These are phyloP conservation scores for Lentinula sp. DNA, from an alignment of 768 basidiomycete species.

Conservation along the genomic window DNA sequence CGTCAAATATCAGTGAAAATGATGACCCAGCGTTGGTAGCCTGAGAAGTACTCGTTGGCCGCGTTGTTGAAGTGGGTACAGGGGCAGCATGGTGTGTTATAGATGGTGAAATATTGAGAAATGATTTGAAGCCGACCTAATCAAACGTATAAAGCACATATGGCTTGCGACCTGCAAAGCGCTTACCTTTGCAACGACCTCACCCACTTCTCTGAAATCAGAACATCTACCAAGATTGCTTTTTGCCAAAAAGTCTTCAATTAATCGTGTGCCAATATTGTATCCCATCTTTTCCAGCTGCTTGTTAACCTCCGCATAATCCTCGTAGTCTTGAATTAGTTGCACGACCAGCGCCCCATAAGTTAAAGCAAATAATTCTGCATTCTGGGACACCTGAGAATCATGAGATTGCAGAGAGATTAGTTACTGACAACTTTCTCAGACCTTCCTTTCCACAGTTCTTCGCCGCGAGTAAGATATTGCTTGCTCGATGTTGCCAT, in stretches of 20 bases:
- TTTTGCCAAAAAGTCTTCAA: conserved; percentile 95
- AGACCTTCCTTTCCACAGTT: conserved; percentile 89
- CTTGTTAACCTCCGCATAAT: conserved; percentile 91
- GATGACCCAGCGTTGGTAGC: conserved; percentile 40
- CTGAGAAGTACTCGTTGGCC: conserved; percentile 38
- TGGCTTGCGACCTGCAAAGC: not conserved
- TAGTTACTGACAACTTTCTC: conserved; percentile 81
- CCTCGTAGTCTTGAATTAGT: conserved; percentile 98
- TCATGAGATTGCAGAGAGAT: conserved; percentile 1
- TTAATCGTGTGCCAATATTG: conserved; percentile 92
- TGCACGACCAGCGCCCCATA: conserved; percentile 98
- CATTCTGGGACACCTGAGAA: conserved; percentile 58
- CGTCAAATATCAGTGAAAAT: conserved; percentile 86
- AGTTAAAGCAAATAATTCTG: conserved; percentile 93
- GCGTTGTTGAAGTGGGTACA: conserved; percentile 41
- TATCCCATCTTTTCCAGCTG: conserved; percentile 99
- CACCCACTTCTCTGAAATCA: conserved; percentile 92
- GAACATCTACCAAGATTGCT: conserved; percentile 76
- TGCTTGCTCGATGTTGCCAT: conserved; percentile 79
- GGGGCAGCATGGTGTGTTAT: conserved; percentile 64
- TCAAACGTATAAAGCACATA: not conserved
- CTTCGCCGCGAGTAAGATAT: conserved; percentile 86
- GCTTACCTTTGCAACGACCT: conserved; percentile 88
- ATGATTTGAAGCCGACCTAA: conserved; percentile 97
- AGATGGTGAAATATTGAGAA: conserved; percentile 85